These are phyloP conservation scores for Leptodermis oblonga DNA, from an alignment of 257 asterid species.

Conservation along the genomic window DNA sequence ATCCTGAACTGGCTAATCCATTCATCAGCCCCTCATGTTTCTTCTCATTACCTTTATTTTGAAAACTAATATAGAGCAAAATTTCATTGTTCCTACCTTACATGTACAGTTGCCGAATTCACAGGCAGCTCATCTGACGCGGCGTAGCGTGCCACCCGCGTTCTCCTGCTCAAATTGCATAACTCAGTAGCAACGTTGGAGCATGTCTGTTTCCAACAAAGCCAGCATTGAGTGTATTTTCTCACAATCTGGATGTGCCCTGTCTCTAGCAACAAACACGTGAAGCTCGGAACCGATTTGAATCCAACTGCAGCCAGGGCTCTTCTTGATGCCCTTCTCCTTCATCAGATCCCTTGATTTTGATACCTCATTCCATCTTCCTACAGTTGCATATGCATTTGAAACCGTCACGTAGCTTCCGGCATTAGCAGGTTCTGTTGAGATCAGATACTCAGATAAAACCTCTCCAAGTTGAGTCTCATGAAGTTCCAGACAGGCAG, in stretches of 20 bases:
- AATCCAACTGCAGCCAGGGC: slow-evolving; percentile 34
- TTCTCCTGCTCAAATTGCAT: background rate
- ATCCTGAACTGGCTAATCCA: background rate
- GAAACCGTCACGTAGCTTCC: slow-evolving; percentile 32
- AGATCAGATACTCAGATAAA: slow-evolving; percentile 19
- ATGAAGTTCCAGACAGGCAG: slow-evolving; percentile 27
- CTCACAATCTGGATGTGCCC: slow-evolving; percentile 14
- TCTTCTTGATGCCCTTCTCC: slow-evolving; percentile 24
- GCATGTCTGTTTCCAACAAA: slow-evolving; percentile 20
- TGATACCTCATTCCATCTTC: slow-evolving; percentile 28
- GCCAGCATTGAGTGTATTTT: slow-evolving; percentile 24
- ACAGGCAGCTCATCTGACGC: background rate
- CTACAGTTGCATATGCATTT: slow-evolving; percentile 29
- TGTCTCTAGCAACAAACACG: slow-evolving; percentile 26
- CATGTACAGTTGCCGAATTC: background rate
- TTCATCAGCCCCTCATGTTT: background rate
- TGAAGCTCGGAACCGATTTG: slow-evolving; percentile 24
- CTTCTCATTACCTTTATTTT: background rate
- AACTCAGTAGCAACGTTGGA: background rate
- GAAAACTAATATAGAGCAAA: too few species aligned
- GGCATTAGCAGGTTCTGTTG: slow-evolving; percentile 26
- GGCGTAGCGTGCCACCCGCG: too few species aligned
- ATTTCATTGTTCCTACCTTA: too few species aligned
- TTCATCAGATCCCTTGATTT: slow-evolving; percentile 25
- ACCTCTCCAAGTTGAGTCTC: slow-evolving; percentile 24